Base-by-base conservation (phyloP, 129 eudicot species). In the Chrysanthemum seticuspe region DNA sequence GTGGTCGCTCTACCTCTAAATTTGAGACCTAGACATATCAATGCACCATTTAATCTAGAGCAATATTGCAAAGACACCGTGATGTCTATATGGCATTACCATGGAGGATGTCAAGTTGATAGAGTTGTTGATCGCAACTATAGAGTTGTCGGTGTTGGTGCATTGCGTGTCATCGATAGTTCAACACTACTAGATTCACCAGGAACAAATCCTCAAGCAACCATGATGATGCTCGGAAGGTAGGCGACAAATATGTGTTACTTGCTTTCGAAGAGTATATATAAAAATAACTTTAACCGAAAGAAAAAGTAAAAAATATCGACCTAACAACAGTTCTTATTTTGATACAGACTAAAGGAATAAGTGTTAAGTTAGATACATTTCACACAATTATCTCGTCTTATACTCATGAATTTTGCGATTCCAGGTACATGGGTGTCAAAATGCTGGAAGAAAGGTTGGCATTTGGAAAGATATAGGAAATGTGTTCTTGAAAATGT, bases 141-240 rank as follows among this genome's bases (percentile, higher is more conserved):
- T 68, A 87, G 51, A 74, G 96, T 93, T 49, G 2, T 85, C 1
- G 95, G 95, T 10, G 86, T 86, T 0, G 88, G 77, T 60, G 73
- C 86, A 0, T 55, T 93, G 51, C 86, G 98, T 13, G 91, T 93
- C 6, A 53, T 93, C 19, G 98, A 93, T 71, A 82, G 98, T 12
- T 90, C 98, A 6, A 93, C 98, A 6, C 82, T 89, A 77, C 21
- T 62, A 65, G 49, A 82, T 62, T 84, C 98, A 67, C 98, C 98
- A 0, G 98, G 98, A n/a, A 93, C 98, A 44, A 93, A 93, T 72
- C 98, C 98, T 74, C 97, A 93, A 76, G 98, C 98, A 58, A 93
- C 98, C 14, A 84, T 89, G 60, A 93, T 93, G 98, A 93, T 93
- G 98, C 87, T 93, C 2, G 91, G 98, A 57, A 93, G 98, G 93